Percentiles rank a stretch among this genome's conserved stretches.
Evolutionary conservation across 768 basidiomycete genomes (phyloP).

Genomic region (Boletus rex-veris): DNA sequence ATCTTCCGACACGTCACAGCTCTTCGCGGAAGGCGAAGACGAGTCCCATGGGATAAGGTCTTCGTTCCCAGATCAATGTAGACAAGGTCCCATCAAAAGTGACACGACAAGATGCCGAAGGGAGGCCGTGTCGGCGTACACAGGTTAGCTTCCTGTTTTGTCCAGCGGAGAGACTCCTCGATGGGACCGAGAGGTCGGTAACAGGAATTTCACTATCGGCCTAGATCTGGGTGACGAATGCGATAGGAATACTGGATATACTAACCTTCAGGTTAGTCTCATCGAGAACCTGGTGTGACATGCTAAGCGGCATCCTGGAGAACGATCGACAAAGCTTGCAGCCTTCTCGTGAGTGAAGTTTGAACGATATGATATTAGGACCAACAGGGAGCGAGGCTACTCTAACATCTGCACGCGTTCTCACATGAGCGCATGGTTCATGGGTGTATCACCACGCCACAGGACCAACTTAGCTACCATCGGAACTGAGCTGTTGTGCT

Average conservation of each 20-base stretch:
- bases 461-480: conserved; percentile 4
- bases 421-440: conserved; percentile 12
- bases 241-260: not conserved
- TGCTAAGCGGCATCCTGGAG: not conserved
- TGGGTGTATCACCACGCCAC: conserved; percentile 11
- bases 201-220: not conserved
- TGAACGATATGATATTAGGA: conserved; percentile 14
- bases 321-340: not conserved
- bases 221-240: not conserved
- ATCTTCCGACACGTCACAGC: not conserved
- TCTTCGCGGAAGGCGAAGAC: not conserved
- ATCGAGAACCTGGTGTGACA: not conserved
- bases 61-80: conserved; percentile 5
- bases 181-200: not conserved
- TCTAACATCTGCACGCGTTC: conserved; percentile 18
- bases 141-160: not conserved
- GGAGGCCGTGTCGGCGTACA: not conserved
- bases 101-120: not conserved
- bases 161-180: not conserved
- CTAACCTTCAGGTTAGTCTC: not conserved
- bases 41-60: not conserved
- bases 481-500: not conserved
- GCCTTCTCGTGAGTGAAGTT: not conserved
- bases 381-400: conserved; percentile 7
- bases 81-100: conserved; percentile 1